phyloP scores from a whole-genome alignment of 257 asterid species.

The Solanum okadae region DNA sequence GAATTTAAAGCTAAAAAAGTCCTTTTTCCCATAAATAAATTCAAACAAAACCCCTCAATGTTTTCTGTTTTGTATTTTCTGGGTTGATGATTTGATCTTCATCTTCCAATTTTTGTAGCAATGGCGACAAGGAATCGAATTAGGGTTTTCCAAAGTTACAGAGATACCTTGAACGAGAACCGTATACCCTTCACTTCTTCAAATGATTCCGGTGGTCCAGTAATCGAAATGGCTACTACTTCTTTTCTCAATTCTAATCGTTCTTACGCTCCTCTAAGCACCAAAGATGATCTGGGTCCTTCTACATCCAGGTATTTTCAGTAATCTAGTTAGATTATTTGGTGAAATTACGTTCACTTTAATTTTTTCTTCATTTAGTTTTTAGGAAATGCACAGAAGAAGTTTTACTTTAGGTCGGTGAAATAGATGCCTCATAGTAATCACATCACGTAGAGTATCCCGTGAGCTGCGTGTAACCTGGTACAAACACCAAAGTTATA shows the following conservation, averaged over 20 bases:
- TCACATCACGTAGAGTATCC: not conserved
- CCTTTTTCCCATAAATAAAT: too few relatives aligned
- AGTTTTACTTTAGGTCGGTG: not conserved
- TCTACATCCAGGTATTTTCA: not conserved
- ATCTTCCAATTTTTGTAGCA: not conserved
- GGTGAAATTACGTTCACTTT: not conserved
- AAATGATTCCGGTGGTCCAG: not conserved
- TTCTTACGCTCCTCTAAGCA: slow-evolving; percentile 1
- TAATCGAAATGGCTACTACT: not conserved
- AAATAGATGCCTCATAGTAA: not conserved
- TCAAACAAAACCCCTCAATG: not conserved
- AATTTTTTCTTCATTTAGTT: not conserved
- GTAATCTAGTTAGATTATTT: not conserved
- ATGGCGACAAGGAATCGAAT: slow-evolving; percentile 2
- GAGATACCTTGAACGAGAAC: not conserved
- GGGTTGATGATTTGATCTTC: not conserved
- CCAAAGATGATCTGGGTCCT: not conserved
- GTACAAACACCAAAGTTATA: not conserved
- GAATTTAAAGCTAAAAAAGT: not conserved
- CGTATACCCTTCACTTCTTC: not conserved
- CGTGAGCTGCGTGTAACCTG: not conserved
- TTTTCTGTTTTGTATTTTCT: not conserved
- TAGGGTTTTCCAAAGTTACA: not conserved
- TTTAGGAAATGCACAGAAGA: not conserved
- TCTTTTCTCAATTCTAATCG: not conserved